Conservation (phyloP, 1,284 basidiomycete species). For the Leccinum glutinopallens region DNA sequence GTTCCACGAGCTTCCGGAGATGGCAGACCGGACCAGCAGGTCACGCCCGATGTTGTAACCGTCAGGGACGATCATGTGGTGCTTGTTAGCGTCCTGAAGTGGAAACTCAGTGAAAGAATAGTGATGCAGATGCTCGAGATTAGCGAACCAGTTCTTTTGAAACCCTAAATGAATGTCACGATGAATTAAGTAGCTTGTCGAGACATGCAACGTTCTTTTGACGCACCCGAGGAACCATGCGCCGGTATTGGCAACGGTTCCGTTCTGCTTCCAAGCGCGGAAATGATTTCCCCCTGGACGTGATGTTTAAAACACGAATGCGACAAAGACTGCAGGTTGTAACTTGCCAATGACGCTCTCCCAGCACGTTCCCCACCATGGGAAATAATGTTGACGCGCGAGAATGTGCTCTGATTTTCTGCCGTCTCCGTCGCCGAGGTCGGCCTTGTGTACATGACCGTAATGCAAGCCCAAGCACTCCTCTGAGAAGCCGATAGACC, state of each 20-base stretch:
- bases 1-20: constrained; percentile 58
- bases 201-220: neutral
- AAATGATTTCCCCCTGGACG: constrained; percentile 59
- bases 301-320: constrained; percentile 5
- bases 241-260: constrained; percentile 57
- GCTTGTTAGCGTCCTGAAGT: constrained; percentile 57
- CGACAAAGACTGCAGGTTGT: constrained; percentile 27
- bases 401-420: constrained; percentile 63
- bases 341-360: constrained; percentile 65
- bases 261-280: constrained; percentile 76
- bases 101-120: constrained; percentile 1
- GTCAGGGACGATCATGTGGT: constrained; percentile 72
- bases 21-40: constrained; percentile 67
- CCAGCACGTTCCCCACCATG: constrained; percentile 69
- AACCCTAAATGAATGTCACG: constrained; percentile 49
- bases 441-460: constrained; percentile 65
- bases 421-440: constrained; percentile 73
- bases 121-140: neutral
- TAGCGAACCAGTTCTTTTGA: constrained; percentile 66
- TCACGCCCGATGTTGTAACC: constrained; percentile 82
- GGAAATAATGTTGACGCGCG: constrained; percentile 68
- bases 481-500: constrained; percentile 76
- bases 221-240: constrained; percentile 75
- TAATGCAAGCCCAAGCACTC: constrained; percentile 75
- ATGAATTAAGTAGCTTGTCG: constrained; percentile 1